Conservation (phyloP, 768 basidiomycete species). For the Mycena albidolilacea region DNA sequence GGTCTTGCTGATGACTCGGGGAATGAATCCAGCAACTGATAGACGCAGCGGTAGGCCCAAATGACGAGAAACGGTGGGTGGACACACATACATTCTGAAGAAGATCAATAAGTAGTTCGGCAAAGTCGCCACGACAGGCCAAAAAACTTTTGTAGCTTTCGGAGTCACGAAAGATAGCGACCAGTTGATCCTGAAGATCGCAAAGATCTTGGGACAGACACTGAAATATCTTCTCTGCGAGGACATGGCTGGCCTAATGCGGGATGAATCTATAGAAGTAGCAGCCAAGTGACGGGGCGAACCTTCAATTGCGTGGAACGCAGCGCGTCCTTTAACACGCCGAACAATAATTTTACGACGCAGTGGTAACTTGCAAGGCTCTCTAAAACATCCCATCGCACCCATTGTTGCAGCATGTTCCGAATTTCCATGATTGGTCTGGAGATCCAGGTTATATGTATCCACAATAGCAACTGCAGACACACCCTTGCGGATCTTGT, state of each 20-base stretch:
- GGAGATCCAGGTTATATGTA: background rate
- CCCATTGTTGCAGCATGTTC: slow-evolving; percentile 13
- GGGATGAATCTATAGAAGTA: background rate
- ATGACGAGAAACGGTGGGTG: too few species aligned
- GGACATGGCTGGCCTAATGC: background rate
- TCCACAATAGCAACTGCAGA: background rate
- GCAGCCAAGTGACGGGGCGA: background rate
- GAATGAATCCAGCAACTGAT: slow-evolving; percentile 33
- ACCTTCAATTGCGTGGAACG: background rate
- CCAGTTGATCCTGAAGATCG: slow-evolving; percentile 10
- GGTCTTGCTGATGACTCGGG: slow-evolving; percentile 21
- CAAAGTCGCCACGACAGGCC: slow-evolving; percentile 11
- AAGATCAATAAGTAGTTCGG: slow-evolving; percentile 32
- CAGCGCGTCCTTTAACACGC: slow-evolving; percentile 12
- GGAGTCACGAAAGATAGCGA: slow-evolving; percentile 7
- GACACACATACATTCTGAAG: slow-evolving; percentile 27
- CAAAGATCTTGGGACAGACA: slow-evolving; percentile 16
- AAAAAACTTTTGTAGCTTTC: slow-evolving; percentile 23
- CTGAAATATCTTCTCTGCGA: slow-evolving; percentile 11
- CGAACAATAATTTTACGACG: slow-evolving; percentile 10
- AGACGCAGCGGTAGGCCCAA: background rate
- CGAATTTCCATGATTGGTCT: slow-evolving; percentile 16
- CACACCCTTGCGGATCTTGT: slow-evolving; percentile 6
- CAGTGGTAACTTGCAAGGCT: slow-evolving; percentile 22
- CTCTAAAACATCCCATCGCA: slow-evolving; percentile 8